Base-by-base conservation (phyloP, 2,329 filamentous ascomycete species). In the Xylaria sp. region DNA sequence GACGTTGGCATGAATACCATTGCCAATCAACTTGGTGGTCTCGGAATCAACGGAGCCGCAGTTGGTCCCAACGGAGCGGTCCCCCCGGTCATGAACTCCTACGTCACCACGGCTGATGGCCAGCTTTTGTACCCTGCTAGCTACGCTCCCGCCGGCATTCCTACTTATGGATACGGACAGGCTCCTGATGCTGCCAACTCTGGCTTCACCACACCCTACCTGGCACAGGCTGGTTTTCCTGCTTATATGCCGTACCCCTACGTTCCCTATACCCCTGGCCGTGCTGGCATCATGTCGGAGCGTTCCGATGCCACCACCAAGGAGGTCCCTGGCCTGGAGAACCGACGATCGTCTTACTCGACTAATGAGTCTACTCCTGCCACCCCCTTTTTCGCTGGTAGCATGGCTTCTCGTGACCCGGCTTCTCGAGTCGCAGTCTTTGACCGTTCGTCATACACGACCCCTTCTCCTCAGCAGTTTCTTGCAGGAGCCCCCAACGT, bases 281-380 rank as follows among this genome's bases (percentile, higher is more conserved):
- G 86, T 21, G 76, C 83, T 37, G 78, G 80, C 37, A 77, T 79
- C 8, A 77, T 81, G 21, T 81, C 83, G 48, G 82, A 85, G 68
- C 85, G 84, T 37, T 79, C 82, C 58, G 84, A 86, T 40, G 81
- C 80, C 73, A 80, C 78, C 16, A 83, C 84, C 59, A 82, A 84
- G 32, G 86, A 90, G 42, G 85, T 90, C 61, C 89, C 89, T 21
- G 86, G 83, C 37, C 82, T 91, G 35, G 88, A 91, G 73, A 90
- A 91, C 68, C 88, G 89, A 27, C 88, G 89, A 61, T 88, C 87
- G 18, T 91, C 89, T 1, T 91, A 91, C 78, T 91, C 89, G 1
- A 91, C 89, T 32, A 91, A 85, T 3, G 89, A 91, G 78, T 91
- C 89, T 8, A 86, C 88, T 29, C 87, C 89, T 2, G 86, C 89